Base-by-base conservation (phyloP, 2,329 filamentous ascomycete species). In the Neoascochyta sp. region DNA sequence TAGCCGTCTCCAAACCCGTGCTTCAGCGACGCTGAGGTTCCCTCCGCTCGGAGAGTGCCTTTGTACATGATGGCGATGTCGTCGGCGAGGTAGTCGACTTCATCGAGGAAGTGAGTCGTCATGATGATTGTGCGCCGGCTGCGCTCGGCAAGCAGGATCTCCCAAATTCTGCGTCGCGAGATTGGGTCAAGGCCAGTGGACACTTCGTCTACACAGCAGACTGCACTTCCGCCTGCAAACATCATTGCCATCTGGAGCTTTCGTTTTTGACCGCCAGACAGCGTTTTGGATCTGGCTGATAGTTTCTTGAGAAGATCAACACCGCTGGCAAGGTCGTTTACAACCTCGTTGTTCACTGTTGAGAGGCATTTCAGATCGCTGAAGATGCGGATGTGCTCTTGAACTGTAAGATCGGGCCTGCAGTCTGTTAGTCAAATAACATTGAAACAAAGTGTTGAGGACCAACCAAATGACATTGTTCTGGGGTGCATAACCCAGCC, bases 231-330 rank as follows among this genome's bases (percentile, higher is more conserved):
- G 36, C 89, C 88, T 7, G 86, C 89, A 47, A 95, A 78, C 86
- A 93, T 94, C 77, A 94, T 88, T 6, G 86, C 87, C 4, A 95
- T 71, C 59, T 95, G 88, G 7, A 94, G 70, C 60, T 95, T 95
- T 28, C 88, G 72, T 65, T 93, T 94, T 61, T 95, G 88, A 0
- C 88, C 88, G 7, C 88, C 88, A 2, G 86, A 93, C 0, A 95
- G 68, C 0, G 86, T 90, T 53, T 79, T 81, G 1, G 86, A 75
- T 36, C 72, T 69, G 0, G 86, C 81, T 13, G 76, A 73, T 12
- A 77, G 65, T 63, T 95, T 95, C 22, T 76, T 70, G n/a, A 71
- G 71, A 1, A 95, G 73, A 55, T 93, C 88, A 39, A 90, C 78
- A 1, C 77, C 71, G 6, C 64, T 63, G 24, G 52, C 50, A 12